Percentiles rank a stretch among this genome's conserved stretches.
These are phyloP conservation scores for Ogataea ramenticola DNA, from an alignment of 805 yeast species.

Conservation along the genomic window DNA sequence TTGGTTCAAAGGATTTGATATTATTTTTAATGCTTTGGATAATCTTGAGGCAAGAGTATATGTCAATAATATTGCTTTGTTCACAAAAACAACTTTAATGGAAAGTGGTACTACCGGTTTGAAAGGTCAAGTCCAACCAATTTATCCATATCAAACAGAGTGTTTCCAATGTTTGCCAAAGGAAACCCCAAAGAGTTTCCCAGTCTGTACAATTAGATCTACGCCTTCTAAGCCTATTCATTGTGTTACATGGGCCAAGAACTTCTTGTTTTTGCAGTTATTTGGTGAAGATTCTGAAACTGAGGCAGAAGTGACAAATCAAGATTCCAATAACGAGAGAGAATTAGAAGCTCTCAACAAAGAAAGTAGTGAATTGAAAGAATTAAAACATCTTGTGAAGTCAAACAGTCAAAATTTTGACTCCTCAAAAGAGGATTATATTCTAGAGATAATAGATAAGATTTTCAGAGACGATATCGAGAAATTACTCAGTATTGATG, in stretches of 20 bases:
- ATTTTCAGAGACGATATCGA: conserved; percentile 72
- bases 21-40: conserved; percentile 89
- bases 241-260: conserved; percentile 96
- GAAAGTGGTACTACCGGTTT: conserved; percentile 96
- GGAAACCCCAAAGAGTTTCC: conserved; percentile 83
- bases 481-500: conserved; percentile 60
- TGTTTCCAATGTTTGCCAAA: conserved; percentile 91
- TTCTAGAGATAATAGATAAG: conserved; percentile 44
- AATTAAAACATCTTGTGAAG: conserved; percentile 33
- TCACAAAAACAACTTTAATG: conserved; percentile 66
- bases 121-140: conserved; percentile 91
- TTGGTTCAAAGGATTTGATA: conserved; percentile 73
- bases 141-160: conserved; percentile 72
- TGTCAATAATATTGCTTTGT: conserved; percentile 78
- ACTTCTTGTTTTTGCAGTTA: conserved; percentile 74
- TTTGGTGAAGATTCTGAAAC: conserved; percentile 43
- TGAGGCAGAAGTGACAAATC: conserved; percentile 21
- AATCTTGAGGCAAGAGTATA: conserved; percentile 87
- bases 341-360: conserved; percentile 58
- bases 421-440: conserved; percentile 21
- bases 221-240: conserved; percentile 96
- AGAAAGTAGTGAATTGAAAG: conserved; percentile 61
- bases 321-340: conserved; percentile 58
- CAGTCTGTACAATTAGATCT: conserved; percentile 94
- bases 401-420: conserved; percentile 7